phyloP scores from a whole-genome alignment of 441 rosid genomes.

The Bruguiera hainesii region DNA sequence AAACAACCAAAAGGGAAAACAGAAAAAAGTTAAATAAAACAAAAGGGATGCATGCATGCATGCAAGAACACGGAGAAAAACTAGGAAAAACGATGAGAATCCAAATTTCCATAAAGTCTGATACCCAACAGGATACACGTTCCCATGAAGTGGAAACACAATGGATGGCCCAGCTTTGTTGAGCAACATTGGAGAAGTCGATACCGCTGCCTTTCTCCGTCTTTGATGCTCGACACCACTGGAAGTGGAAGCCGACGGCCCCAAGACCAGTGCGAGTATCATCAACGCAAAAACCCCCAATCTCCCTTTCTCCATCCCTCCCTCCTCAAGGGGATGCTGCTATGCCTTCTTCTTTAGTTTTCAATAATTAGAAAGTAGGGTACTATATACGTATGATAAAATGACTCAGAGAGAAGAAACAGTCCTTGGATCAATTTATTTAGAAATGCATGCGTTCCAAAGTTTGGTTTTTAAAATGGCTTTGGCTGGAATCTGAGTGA shows the following conservation, averaged over 20 bases:
- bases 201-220: constrained; percentile 32
- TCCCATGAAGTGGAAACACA: constrained; percentile 63
- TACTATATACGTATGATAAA: constrained; percentile 3
- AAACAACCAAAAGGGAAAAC: no score
- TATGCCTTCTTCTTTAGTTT: not conserved
- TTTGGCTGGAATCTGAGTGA: not conserved
- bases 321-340: not conserved
- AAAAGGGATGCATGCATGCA: no score
- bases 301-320: constrained; percentile 29
- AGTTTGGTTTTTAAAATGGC: constrained; percentile 1
- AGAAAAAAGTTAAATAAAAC: no score
- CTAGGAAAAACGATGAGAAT: not conserved
- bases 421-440: not conserved
- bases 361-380: not conserved
- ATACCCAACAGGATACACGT: constrained; percentile 76
- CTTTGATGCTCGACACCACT: constrained; percentile 20
- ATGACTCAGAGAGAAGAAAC: constrained; percentile 1
- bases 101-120: not conserved
- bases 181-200: constrained; percentile 31
- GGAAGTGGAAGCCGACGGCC: constrained; percentile 37
- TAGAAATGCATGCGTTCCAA: not conserved
- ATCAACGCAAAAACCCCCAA: constrained; percentile 17
- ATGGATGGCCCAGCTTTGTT: constrained; percentile 57
- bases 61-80: not conserved
- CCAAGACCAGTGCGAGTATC: constrained; percentile 30